Base-by-base conservation (phyloP, 257 asterid genomes). In the Penstemon davidsonii region DNA sequence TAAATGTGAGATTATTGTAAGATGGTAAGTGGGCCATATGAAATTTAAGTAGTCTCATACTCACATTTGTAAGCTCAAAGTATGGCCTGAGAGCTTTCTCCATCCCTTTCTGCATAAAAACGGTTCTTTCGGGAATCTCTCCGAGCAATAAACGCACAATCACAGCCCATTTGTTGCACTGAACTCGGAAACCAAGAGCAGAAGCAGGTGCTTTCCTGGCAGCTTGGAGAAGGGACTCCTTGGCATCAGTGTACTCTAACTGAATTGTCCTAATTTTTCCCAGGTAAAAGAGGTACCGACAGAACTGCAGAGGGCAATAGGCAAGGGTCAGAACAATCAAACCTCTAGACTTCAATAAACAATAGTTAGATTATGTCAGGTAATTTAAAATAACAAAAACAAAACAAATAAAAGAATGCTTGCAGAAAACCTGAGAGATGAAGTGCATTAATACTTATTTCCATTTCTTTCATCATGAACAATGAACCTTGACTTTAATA, bases 121-220 rank as follows among this genome's bases (percentile, higher is more conserved):
- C 80, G 55, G 89, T 87, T 77, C 95, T 83, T 76, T 89, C 90
- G n/a, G 95, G 96, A 69, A 89, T 89, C 83, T 89, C 96, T 49
- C 96, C 96, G 6, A 87, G 95, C 69, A 89, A 73, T 67, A 89
- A 71, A 63, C 89, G 88, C 39, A 87, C 95, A 19, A 89, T 82
- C 44, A 85, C 83, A 62, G 90, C 90, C 96, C 95, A 89, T 73
- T 87, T 89, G 81, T 75, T 87, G 90, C 92, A 89, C 68, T 69
- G 84, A 64, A 85, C 83, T 72, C 83, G 81, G 79, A 89, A 89
- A 60, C 96, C 92, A 73, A 89, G 86, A 69, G 95, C 95, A 65
- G 85, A 81, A 57, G 74, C 64, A 59, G 96, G 95, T 60, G 95
- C 92, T 78, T 85, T 89, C 82, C 87, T 76, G 36, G 86, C 90